Conservation (phyloP, 2,329 filamentous ascomycete species). For the Ophiostoma australiae region DNA sequence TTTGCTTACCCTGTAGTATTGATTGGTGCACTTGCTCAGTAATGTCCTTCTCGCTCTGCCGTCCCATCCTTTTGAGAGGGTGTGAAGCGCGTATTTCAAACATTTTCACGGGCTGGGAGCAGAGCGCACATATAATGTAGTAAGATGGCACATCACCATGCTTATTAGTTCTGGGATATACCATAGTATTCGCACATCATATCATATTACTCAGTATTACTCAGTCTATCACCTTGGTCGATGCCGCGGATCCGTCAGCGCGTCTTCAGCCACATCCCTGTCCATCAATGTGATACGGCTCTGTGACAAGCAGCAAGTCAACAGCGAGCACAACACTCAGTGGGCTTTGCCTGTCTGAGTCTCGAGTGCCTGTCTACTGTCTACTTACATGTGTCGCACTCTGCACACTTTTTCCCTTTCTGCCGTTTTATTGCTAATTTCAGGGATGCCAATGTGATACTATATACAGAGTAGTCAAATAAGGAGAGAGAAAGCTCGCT, state of each 20-base stretch:
- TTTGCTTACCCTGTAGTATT: neutral
- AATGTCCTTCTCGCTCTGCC: neutral
- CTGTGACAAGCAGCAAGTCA: neutral
- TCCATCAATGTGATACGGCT: conserved; percentile 11
- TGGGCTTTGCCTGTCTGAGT: neutral
- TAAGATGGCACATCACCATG: too few relatives aligned
- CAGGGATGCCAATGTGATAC: neutral
- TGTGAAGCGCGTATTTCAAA: conserved; percentile 5
- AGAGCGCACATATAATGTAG: too few relatives aligned
- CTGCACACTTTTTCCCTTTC: neutral
- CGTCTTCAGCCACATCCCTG: conserved; percentile 5
- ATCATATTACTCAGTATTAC: neutral
- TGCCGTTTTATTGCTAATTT: conserved; percentile 8
- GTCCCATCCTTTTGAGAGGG: neutral
- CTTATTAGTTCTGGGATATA: too few relatives aligned
- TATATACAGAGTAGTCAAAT: neutral
- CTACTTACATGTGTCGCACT: neutral
- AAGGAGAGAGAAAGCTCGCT: neutral
- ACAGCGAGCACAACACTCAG: neutral
- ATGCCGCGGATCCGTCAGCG: neutral
- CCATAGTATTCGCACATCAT: neutral
- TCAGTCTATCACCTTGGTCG: neutral
- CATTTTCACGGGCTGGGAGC: neutral
- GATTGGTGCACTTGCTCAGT: too few relatives aligned
- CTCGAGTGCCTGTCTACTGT: neutral